These are phyloP conservation scores for Umbelopsis isabellina DNA, from an alignment of 192 early-diverging fungal genomes.

Conservation along the genomic window DNA sequence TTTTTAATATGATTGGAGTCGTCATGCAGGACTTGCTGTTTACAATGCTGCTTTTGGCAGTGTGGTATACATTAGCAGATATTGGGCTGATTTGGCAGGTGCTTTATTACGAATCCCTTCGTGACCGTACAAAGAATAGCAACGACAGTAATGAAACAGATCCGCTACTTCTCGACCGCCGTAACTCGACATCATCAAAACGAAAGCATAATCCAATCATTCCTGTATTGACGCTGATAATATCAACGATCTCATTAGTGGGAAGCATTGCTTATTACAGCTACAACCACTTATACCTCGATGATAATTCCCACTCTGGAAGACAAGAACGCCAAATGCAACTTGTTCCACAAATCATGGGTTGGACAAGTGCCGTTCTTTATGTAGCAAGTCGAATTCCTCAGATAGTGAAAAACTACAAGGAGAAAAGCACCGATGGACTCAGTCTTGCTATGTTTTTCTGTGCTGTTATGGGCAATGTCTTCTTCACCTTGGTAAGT, in stretches of 20 bases:
- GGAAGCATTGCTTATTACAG: background rate
- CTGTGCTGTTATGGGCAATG: conserved; percentile 81
- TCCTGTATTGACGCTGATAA: background rate
- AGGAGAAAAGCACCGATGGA: conserved; percentile 73
- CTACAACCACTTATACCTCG: background rate
- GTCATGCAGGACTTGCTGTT: conserved; percentile 68
- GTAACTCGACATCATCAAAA: background rate
- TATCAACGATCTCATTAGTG: conserved; percentile 1
- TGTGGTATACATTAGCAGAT: conserved; percentile 77
- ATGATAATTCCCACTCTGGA: background rate
- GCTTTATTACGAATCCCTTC: conserved; percentile 57
- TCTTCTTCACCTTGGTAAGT: conserved; percentile 54
- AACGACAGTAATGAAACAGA: conserved; percentile 39
- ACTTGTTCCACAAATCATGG: conserved; percentile 64
- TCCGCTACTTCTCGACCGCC: conserved; percentile 2
- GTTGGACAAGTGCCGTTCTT: conserved; percentile 72
- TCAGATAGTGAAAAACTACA: conserved; percentile 82
- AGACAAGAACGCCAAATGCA: conserved; percentile 6
- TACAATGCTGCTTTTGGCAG: conserved; percentile 73
- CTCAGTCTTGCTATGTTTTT: conserved; percentile 83
- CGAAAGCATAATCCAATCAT: conserved; percentile 6
- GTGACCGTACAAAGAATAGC: conserved; percentile 27
- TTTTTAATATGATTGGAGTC: conserved; percentile 76
- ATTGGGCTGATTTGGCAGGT: conserved; percentile 68
- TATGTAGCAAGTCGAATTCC: conserved; percentile 79